A percentile compares a stretch with the other conserved stretches of the same genome.
Conservation (phyloP, 495 filamentous ascomycete genomes). For the Achaetomiella virescens region DNA sequence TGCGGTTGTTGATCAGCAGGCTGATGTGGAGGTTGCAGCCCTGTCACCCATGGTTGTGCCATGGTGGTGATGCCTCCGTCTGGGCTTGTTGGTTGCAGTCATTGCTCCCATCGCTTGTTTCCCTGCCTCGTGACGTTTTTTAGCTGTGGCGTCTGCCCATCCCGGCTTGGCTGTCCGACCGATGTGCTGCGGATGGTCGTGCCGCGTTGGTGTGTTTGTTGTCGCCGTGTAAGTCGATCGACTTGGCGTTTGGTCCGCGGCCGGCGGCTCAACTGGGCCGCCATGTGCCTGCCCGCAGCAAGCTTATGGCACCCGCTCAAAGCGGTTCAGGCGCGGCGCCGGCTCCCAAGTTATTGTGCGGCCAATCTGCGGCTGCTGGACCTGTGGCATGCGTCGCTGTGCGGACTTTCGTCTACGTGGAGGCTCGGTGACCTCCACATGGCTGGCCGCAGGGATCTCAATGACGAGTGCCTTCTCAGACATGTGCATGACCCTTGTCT, state of each 20-base stretch:
- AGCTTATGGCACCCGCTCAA: slow-evolving; percentile 14
- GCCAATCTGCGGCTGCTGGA: slow-evolving; percentile 5
- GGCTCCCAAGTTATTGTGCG: slow-evolving; percentile 21
- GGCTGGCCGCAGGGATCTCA: slow-evolving; percentile 9
- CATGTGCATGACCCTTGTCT: neutral
- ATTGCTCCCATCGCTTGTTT: slow-evolving; percentile 2
- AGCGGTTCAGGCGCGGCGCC: slow-evolving; percentile 20
- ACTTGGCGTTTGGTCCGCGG: no score
- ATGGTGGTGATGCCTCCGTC: neutral
- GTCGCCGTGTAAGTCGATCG: no score
- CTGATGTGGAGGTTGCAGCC: no score
- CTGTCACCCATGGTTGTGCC: neutral
- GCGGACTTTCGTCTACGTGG: neutral
- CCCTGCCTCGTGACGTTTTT: no score
- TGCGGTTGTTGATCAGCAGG: neutral
- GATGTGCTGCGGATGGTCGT: no score
- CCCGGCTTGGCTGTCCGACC: no score
- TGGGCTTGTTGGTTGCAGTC: neutral
- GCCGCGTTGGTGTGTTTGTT: no score
- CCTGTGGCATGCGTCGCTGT: neutral
- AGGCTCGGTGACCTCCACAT: slow-evolving; percentile 7
- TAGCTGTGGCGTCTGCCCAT: no score
- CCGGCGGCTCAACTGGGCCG: no score
- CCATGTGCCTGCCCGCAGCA: no score
- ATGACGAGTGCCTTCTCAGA: slow-evolving; percentile 19